A percentile compares a stretch with the other conserved stretches of the same genome.
These are phyloP conservation scores for Lasiosphaeria hispida DNA, from an alignment of 495 filamentous ascomycete species.

Conservation along the genomic window DNA sequence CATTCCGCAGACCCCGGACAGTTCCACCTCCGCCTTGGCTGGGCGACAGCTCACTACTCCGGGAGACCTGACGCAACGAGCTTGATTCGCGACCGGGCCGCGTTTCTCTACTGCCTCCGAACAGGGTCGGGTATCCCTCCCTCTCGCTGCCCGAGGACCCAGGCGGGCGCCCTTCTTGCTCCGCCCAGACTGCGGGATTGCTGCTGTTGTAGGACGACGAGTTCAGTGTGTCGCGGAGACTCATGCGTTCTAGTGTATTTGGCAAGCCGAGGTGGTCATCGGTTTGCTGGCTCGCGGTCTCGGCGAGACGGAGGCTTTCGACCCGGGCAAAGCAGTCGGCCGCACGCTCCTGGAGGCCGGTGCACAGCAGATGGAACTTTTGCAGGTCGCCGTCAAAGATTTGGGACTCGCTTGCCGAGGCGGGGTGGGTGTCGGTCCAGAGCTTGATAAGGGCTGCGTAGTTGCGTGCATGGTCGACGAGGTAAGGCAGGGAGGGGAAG, in stretches of 20 bases:
- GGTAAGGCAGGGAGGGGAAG: conserved; percentile 89
- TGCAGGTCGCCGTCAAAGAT: conserved; percentile 60
- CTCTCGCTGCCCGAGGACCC: conserved; percentile 50
- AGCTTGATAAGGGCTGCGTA: conserved; percentile 85
- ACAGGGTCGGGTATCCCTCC: conserved; percentile 28
- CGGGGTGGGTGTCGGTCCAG: conserved; percentile 68
- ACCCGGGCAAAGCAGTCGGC: conserved; percentile 34
- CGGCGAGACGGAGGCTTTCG: conserved; percentile 38
- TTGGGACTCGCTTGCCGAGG: conserved; percentile 45
- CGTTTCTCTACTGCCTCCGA: conserved; percentile 39
- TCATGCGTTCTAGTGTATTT: conserved; percentile 70
- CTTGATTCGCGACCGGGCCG: conserved; percentile 42
- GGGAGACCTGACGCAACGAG: conserved; percentile 39
- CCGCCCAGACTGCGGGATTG: conserved; percentile 32
- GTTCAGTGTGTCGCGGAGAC: conserved; percentile 40
- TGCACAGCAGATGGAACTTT: conserved; percentile 72
- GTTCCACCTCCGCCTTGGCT: conserved; percentile 28
- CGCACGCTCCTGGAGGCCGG: conserved; percentile 68
- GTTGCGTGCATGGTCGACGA: conserved; percentile 86
- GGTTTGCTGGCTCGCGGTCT: conserved; percentile 64
- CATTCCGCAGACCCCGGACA: conserved; percentile 38
- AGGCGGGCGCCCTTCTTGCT: conserved; percentile 39
- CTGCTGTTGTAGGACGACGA: conserved; percentile 29
- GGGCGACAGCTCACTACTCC: conserved; percentile 31
- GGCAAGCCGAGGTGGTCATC: conserved; percentile 64